Conservation (phyloP, 768 basidiomycete genomes). For the Auricularia cornea region DNA sequence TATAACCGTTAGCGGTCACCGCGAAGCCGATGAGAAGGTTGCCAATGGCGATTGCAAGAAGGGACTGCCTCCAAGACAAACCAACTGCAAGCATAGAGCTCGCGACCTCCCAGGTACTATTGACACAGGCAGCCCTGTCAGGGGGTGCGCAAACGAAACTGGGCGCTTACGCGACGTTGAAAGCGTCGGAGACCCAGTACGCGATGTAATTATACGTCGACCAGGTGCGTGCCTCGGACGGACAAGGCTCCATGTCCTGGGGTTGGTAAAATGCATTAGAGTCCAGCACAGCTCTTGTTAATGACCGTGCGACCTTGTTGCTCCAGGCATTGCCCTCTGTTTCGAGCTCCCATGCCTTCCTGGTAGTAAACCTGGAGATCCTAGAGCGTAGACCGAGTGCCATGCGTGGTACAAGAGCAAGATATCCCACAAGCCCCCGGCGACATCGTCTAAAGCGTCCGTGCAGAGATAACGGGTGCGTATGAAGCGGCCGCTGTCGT, state of each 20-base stretch:
- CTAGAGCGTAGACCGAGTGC: neutral
- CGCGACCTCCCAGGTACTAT: constrained; percentile 32
- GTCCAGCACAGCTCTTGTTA: no score
- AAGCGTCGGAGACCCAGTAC: constrained; percentile 39
- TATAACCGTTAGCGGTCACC: constrained; percentile 74
- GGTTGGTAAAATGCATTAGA: neutral
- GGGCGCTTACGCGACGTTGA: constrained; percentile 1
- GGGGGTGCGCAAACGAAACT: constrained; percentile 12
- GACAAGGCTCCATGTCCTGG: constrained; percentile 54
- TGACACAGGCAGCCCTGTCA: neutral
- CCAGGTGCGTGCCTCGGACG: constrained; percentile 55
- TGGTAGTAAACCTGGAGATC: neutral
- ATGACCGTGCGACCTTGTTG: constrained; percentile 41
- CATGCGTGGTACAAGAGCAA: neutral
- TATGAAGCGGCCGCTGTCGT: no score
- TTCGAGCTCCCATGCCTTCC: constrained; percentile 38
- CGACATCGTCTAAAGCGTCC: no score
- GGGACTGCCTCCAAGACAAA: constrained; percentile 49
- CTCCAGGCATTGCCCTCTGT: constrained; percentile 47
- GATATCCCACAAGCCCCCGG: no score
- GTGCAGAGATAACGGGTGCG: no score
- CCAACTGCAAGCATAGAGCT: constrained; percentile 70
- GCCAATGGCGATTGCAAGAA: constrained; percentile 62
- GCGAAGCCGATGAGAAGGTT: constrained; percentile 64
- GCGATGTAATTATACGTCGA: constrained; percentile 56